Base-by-base conservation (phyloP, 306 rosid genomes). In the Hylodesmum podocarpum region DNA sequence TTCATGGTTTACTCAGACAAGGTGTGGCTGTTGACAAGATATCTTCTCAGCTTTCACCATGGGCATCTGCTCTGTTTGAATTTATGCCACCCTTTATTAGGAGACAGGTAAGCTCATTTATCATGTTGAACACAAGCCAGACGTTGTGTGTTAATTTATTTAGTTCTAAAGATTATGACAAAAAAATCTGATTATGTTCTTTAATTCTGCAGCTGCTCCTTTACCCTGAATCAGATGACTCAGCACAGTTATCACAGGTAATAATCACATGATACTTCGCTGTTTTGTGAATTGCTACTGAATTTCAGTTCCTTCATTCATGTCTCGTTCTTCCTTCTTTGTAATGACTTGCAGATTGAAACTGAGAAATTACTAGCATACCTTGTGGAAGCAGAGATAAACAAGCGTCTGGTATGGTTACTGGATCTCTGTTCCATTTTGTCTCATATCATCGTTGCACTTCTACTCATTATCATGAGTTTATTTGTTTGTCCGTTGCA, bases 211-310 rank as follows among this genome's bases (percentile, higher is more conserved):
- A 96, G 98, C 83, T 96, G 65, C 96, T 96, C 24, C 97, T 96
- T 69, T 79, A 91, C 65, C 99, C 99, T 1, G 99, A 96, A 84
- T 96, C 99, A 14, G 99, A 92, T 88, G 97, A 96, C 77, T 96
- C 99, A 50, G 99, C 99, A 27, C 99, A 96, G 77, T 79, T 96
- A 74, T 96, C 99, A 58, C 99, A 96, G 99, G 99, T 96, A 89
- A 79, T 53, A 37, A 34, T 63, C 65, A 49, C 16, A 5, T 13
- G 68, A 67, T 81, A 25, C 13, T 59, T 58, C 73, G 13, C 54
- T 51, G 12, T 84, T 57, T 22, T 70, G 12, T 11, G 18, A 54
- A 36, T 31, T 40, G 33, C 62, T 57, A 11, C 37, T 6, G 65
- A 72, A 65, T 43, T 66, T 57, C 57, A 76, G 75, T 47, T 85